A percentile compares a stretch with the other conserved stretches of the same genome.
These are phyloP conservation scores for Neurospora sp. DNA, from an alignment of 495 filamentous ascomycete genomes.

Conservation along the genomic window DNA sequence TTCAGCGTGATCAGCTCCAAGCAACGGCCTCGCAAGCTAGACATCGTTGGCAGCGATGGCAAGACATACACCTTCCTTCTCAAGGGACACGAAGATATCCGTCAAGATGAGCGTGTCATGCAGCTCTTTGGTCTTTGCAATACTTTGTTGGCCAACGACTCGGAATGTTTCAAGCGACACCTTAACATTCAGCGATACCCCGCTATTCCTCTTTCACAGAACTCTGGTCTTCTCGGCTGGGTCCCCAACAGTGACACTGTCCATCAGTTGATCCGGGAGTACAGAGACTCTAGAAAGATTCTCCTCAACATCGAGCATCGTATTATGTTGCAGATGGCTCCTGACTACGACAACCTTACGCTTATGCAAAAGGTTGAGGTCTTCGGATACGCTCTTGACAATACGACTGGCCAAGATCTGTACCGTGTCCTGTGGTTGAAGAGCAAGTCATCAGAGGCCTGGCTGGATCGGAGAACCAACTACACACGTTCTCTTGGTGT, in stretches of 20 bases:
- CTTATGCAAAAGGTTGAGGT: conserved; percentile 99
- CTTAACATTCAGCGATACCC: conserved; percentile 91
- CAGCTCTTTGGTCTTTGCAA: conserved; percentile 96
- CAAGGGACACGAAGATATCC: conserved; percentile 97
- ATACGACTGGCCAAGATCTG: conserved; percentile 95
- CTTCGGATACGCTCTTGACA: conserved; percentile 96
- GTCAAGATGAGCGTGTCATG: conserved; percentile 98
- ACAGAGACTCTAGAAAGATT: conserved; percentile 92
- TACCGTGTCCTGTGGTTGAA: conserved; percentile 98
- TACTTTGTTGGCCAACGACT: conserved; percentile 81
- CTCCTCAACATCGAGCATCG: conserved; percentile 97
- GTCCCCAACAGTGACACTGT: conserved; percentile 97
- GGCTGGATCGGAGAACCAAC: conserved; percentile 93
- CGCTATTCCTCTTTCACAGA: conserved; percentile 90
- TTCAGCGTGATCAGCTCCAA: conserved; percentile 93
- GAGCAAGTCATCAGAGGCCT: conserved; percentile 94
- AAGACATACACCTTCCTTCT: conserved; percentile 73
- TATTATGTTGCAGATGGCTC: conserved; percentile 99
- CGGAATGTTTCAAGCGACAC: conserved; percentile 93
- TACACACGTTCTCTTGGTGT: conserved; percentile 95
- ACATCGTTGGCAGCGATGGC: conserved; percentile 80
- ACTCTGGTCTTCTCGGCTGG: conserved; percentile 89
- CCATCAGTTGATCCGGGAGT: conserved; percentile 92
- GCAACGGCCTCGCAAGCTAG: conserved; percentile 85
- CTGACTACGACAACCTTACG: conserved; percentile 94